Conservation (phyloP, 495 filamentous ascomycete genomes). For the Penicillium lagena region DNA sequence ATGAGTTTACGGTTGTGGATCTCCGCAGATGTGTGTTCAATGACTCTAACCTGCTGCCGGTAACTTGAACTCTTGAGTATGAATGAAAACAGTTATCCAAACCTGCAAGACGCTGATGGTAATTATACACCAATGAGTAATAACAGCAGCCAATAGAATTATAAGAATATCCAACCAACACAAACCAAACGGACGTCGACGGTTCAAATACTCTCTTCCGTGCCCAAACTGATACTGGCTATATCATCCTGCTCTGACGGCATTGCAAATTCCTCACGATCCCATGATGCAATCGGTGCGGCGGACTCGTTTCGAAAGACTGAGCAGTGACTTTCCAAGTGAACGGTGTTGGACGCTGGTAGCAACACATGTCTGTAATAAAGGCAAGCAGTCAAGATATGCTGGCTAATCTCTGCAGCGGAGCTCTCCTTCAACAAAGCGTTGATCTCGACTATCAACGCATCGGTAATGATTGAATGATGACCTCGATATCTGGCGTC, state of each 20-base stretch:
- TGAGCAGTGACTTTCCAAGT: conserved; percentile 11
- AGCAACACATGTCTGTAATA: conserved; percentile 17
- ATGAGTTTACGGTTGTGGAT: too few species aligned
- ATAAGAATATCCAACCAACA: neutral
- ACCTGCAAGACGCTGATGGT: too few species aligned
- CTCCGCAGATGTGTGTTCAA: too few species aligned
- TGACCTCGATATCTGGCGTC: neutral
- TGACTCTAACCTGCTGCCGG: too few species aligned
- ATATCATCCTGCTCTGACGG: conserved; percentile 1
- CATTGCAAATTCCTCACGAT: neutral
- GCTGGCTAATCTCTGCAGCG: conserved; percentile 6
- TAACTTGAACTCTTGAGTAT: too few species aligned
- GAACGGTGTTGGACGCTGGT: conserved; percentile 4
- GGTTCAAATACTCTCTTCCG: conserved; percentile 1
- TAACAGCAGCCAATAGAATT: neutral
- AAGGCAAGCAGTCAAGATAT: conserved; percentile 11
- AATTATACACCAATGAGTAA: too few species aligned
- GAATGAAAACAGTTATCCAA: too few species aligned
- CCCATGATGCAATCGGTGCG: neutral
- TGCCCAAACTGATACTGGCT: neutral
- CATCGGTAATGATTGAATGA: conserved; percentile 5
- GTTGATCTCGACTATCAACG: conserved; percentile 13
- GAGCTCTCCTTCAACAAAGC: conserved; percentile 8
- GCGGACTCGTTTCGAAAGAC: conserved; percentile 2
- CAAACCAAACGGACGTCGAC: neutral